Base-by-base conservation (phyloP, 163 green algal genomes). In the Prototheca cutis region DNA sequence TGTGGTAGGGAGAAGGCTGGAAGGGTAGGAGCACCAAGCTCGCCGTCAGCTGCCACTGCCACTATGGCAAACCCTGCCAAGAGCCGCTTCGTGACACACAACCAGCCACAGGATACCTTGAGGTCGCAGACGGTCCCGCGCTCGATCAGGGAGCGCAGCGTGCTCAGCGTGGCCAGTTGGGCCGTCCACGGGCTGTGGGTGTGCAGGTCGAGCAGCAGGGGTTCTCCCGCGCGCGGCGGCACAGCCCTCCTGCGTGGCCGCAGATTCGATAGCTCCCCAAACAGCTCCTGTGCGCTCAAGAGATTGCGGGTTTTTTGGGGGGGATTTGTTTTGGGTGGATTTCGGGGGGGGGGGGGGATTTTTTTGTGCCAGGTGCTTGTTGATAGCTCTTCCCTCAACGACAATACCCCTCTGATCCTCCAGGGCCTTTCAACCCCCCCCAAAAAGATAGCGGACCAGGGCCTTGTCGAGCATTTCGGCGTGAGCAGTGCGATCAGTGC, bases 141-240 rank as follows among this genome's bases (percentile, higher is more conserved):
- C 21, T 13, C 10, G 13, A 40, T 2, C 13, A 58, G 8, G 42
- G 42, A 39, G 49, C 21, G 27, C 13, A 74, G 48, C 23, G 33
- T 54, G 28, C 21, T 18, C 67, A 70, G 54, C 36, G 67, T 55
- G 15, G 61, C 61, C 34, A 74, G 47, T 54, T 74, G 67, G 21
- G 36, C 67, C 6, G 54, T 69, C 67, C 67, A 74, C 18, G 29
- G 15, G 53, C 24, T 45, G 34, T 66, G 60, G 2, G 48, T 36
- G 30, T 74, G 67, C n/a, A 74, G 51, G 62, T 74, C 67, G 8
- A 68, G 23, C 19, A 32, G 19, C 62, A 59, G 30, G 13, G 31
- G 25, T 40, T 40, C 54, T 3, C 53, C 51, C 31, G 24, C 61
- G 19, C 49, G 15, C 5, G 51, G 19, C 24, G 39, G 23, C 2